Evolutionary conservation across 1,284 basidiomycete species (phyloP).

Genomic region (Tilletia walkeri): DNA sequence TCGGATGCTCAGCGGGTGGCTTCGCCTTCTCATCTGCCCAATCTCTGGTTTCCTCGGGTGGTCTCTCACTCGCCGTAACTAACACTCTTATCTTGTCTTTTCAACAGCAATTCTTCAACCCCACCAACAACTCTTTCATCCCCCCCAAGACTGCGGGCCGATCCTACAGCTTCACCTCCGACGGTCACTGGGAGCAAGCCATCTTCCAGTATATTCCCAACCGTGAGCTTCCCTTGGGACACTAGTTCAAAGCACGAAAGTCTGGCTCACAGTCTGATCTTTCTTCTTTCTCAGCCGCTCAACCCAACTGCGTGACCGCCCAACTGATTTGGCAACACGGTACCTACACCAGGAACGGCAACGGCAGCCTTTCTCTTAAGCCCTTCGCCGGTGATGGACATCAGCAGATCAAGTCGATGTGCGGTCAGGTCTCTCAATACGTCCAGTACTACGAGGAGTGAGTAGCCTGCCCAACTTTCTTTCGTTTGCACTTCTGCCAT

Average conservation of each 20-base stretch:
- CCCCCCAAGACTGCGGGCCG: slow-evolving; percentile 43
- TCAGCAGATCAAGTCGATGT: slow-evolving; percentile 29
- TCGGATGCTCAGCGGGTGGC: not conserved
- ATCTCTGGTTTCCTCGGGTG: not conserved
- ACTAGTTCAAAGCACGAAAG: not conserved
- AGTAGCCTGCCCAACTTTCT: slow-evolving; percentile 1
- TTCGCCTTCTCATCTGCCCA: not conserved
- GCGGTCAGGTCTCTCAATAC: slow-evolving; percentile 26
- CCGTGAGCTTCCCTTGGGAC: slow-evolving; percentile 29
- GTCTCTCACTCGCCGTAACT: too few species aligned
- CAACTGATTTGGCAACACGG: slow-evolving; percentile 55
- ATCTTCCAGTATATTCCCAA: slow-evolving; percentile 45
- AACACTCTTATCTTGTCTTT: not conserved
- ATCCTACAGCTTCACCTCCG: slow-evolving; percentile 53
- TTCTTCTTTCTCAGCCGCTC: slow-evolving; percentile 19
- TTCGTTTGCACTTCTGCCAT: not conserved
- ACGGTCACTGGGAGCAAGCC: slow-evolving; percentile 54
- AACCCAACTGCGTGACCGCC: slow-evolving; percentile 46
- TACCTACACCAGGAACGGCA: slow-evolving; percentile 40
- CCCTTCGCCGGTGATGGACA: slow-evolving; percentile 39
- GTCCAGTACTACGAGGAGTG: slow-evolving; percentile 34
- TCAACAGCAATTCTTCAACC: slow-evolving; percentile 47
- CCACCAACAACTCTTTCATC: slow-evolving; percentile 47
- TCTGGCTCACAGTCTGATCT: not conserved
- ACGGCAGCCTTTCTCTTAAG: slow-evolving; percentile 33